Evolutionary conservation across 768 basidiomycete species (phyloP).

Genomic region (Russula sp.): DNA sequence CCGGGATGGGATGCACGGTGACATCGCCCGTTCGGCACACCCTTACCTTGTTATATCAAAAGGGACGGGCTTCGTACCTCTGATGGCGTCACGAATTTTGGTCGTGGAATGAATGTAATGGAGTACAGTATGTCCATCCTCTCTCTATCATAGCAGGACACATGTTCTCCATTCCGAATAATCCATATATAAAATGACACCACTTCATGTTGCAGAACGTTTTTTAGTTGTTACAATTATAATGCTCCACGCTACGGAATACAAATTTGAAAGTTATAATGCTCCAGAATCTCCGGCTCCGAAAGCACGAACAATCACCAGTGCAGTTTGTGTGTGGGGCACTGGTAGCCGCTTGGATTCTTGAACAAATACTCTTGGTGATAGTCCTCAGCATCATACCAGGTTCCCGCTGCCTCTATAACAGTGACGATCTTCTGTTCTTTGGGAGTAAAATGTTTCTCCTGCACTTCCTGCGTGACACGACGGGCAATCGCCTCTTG

Average conservation of each 20-base stretch:
- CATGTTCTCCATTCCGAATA: not conserved
- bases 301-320: slow-evolving; percentile 51
- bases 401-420: slow-evolving; percentile 63
- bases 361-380: slow-evolving; percentile 81
- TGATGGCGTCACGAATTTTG: slow-evolving; percentile 30
- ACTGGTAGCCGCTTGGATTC: slow-evolving; percentile 88
- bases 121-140: not conserved
- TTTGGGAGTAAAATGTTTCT: slow-evolving; percentile 73
- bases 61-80: slow-evolving; percentile 32
- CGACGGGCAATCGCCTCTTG: slow-evolving; percentile 69
- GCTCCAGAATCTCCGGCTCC: not conserved
- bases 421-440: slow-evolving; percentile 73
- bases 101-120: slow-evolving; percentile 13
- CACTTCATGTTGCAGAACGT: not conserved
- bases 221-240: not conserved
- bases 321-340: slow-evolving; percentile 80
- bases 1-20: slow-evolving; percentile 26
- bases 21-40: slow-evolving; percentile 33
- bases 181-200: not conserved
- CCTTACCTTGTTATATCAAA: slow-evolving; percentile 32
- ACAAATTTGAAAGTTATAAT: too few species aligned
- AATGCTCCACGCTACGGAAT: too few species aligned
- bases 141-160: not conserved
- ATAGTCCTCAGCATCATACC: slow-evolving; percentile 84
- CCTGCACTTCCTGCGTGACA: slow-evolving; percentile 80